These are phyloP conservation scores for Perkinsus chesapeaki DNA, from an alignment of 169 alveolate species.

Conservation along the genomic window DNA sequence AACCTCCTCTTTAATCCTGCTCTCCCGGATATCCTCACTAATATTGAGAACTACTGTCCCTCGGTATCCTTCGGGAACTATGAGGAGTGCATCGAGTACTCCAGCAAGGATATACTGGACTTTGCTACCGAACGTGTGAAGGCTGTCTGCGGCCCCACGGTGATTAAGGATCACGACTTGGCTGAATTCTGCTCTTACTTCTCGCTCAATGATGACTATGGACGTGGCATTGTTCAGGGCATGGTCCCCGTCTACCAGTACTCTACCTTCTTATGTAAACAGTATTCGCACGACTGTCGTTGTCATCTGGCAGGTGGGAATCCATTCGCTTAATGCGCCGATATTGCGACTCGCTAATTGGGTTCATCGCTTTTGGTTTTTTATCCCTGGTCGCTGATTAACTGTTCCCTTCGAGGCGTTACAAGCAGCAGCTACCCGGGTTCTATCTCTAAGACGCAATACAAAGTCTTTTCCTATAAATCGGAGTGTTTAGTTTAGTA, in stretches of 20 bases:
- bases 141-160: background rate
- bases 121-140: background rate
- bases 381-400: no score
- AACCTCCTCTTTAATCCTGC: background rate
- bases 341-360: no score
- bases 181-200: background rate
- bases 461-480: no score
- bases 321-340: no score
- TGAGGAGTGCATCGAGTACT: background rate
- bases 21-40: background rate
- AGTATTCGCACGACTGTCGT: background rate
- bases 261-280: background rate
- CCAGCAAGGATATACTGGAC: background rate
- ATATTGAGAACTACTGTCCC: background rate
- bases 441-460: no score
- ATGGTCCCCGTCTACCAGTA: background rate
- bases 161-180: background rate
- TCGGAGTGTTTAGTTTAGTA: no score
- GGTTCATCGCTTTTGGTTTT: no score
- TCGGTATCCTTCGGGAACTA: background rate
- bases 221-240: background rate
- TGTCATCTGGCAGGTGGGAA: background rate
- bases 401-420: no score
- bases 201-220: background rate
- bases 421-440: no score